These are phyloP conservation scores for Aureobasidium leucospermi DNA, from an alignment of 2,329 filamentous ascomycete genomes.

Conservation along the genomic window DNA sequence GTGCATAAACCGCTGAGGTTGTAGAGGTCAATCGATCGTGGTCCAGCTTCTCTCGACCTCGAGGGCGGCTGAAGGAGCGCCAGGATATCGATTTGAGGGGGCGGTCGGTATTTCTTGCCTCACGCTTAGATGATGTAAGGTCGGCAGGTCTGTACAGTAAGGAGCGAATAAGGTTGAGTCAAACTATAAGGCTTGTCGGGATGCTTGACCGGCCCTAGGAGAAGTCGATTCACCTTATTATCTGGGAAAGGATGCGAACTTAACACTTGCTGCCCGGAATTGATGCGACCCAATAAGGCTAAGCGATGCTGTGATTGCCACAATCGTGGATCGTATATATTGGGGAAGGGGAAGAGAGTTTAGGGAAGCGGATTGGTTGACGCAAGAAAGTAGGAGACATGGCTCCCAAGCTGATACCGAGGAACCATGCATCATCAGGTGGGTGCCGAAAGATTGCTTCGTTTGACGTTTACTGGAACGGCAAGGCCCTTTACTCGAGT, in stretches of 20 bases:
- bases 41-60: not conserved
- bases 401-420: not conserved
- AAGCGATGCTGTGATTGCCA: slow-evolving; percentile 3
- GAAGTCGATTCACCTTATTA: not conserved
- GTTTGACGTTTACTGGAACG: not conserved
- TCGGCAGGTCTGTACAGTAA: not conserved
- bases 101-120: not conserved
- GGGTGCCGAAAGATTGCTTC: not conserved
- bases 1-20: not conserved
- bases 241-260: not conserved
- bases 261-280: not conserved
- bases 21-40: not conserved
- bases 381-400: not conserved
- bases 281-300: not conserved
- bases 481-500: not conserved
- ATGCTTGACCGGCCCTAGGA: not conserved
- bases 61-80: not conserved
- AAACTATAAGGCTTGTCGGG: not conserved
- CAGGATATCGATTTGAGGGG: not conserved
- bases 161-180: not conserved
- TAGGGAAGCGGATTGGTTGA: not conserved
- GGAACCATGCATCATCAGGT: not conserved
- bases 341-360: not conserved
- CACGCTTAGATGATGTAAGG: not conserved
- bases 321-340: not conserved